Percentiles rank a stretch among this genome's conserved stretches.
These are phyloP conservation scores for Pterula multifida DNA, from an alignment of 1,284 basidiomycete species.

Conservation along the genomic window DNA sequence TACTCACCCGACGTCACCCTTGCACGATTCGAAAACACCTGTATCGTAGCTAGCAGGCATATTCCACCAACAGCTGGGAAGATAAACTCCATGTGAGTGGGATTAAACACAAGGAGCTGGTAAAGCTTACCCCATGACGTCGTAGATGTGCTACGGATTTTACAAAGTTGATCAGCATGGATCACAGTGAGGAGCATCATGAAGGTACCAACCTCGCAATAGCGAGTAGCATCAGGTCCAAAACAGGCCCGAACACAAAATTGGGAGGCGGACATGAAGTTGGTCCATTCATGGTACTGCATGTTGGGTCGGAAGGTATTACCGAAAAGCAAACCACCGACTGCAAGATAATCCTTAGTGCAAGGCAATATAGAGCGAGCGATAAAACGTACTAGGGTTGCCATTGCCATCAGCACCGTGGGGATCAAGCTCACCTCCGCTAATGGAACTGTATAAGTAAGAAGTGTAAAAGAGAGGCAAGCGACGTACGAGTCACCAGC, in stretches of 20 bases:
- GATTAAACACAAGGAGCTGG: slow-evolving; percentile 18
- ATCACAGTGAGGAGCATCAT: too few species aligned
- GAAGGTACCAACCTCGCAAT: too few species aligned
- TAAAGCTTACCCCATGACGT: slow-evolving; percentile 31
- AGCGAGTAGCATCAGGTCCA: slow-evolving; percentile 39
- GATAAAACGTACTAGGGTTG: slow-evolving; percentile 12
- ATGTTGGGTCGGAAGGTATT: slow-evolving; percentile 49
- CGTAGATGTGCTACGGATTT: slow-evolving; percentile 43
- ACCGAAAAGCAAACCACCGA: slow-evolving; percentile 64
- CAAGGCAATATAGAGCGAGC: slow-evolving; percentile 1
- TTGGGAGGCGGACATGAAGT: neutral
- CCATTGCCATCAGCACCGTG: slow-evolving; percentile 49
- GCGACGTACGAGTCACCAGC: slow-evolving; percentile 32
- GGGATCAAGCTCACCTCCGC: slow-evolving; percentile 51
- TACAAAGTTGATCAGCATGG: slow-evolving; percentile 7
- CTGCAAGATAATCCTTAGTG: slow-evolving; percentile 42
- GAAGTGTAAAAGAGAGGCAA: slow-evolving; percentile 55
- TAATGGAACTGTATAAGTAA: slow-evolving; percentile 43
- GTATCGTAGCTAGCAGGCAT: slow-evolving; percentile 52
- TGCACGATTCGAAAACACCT: slow-evolving; percentile 49
- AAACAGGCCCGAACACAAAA: slow-evolving; percentile 51
- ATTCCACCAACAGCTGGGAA: slow-evolving; percentile 44
- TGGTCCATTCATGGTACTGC: slow-evolving; percentile 53
- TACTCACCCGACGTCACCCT: slow-evolving; percentile 30
- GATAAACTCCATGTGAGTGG: slow-evolving; percentile 15